Evolutionary conservation across 768 basidiomycete genomes (phyloP).

Genomic region (Pseudohyphozyma bogoriensis): DNA sequence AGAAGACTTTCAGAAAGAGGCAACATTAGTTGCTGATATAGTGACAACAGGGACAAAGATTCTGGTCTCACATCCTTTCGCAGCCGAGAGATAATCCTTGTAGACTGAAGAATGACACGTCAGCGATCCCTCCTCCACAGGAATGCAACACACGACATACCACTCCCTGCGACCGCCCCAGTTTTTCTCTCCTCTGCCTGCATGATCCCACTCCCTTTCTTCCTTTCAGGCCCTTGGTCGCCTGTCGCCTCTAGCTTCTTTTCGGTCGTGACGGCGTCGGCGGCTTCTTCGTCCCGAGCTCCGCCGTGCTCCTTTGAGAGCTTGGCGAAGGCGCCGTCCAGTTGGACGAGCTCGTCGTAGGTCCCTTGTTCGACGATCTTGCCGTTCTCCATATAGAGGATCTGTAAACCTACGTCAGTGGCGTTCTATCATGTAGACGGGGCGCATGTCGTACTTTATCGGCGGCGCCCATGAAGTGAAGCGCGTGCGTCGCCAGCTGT

Average conservation of each 20-base stretch:
- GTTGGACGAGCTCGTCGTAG: constrained; percentile 58
- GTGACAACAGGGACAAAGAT: too few species aligned
- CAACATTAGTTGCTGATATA: too few species aligned
- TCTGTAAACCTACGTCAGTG: too few species aligned
- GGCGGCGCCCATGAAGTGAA: constrained; percentile 78
- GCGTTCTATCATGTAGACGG: too few species aligned
- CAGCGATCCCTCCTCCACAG: too few species aligned
- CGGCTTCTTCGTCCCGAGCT: constrained; percentile 42
- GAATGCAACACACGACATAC: neutral
- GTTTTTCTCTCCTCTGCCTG: constrained; percentile 72
- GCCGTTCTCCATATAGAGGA: constrained; percentile 68
- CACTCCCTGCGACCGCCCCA: constrained; percentile 50
- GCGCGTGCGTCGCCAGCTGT: constrained; percentile 71
- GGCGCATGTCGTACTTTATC: too few species aligned
- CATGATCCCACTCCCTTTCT: constrained; percentile 47
- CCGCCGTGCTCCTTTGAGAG: constrained; percentile 65
- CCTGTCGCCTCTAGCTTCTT: constrained; percentile 32
- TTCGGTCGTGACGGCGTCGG: constrained; percentile 31
- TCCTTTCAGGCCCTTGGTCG: neutral
- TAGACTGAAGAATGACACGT: neutral
- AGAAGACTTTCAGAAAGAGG: too few species aligned
- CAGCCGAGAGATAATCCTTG: neutral
- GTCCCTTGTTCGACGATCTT: constrained; percentile 69
- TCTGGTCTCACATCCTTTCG: too few species aligned
- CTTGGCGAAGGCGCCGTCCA: constrained; percentile 56